Evolutionary conservation across 2,329 filamentous ascomycete genomes (phyloP), one percentile per base, ranked within the genome.

Genomic region (Phialophora verrucosa): DNA sequence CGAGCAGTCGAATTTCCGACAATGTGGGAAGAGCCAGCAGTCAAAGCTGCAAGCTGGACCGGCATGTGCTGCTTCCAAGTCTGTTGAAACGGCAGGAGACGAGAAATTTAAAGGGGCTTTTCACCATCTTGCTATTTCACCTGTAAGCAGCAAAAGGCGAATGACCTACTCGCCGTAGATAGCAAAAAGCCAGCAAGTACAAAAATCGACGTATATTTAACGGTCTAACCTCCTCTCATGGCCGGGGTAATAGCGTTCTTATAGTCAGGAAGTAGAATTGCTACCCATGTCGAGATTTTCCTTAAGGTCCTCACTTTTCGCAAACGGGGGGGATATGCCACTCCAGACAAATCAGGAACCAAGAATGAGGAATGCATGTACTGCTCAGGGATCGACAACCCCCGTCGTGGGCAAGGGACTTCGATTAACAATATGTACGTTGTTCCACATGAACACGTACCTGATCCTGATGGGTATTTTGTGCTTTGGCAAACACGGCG

Each of bases 131-230:
- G 57, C 57, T 51, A 59, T 59, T 44, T 50, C 47, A 29, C 20
- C 38, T 59, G 57, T 59, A 50, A 31, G 51, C 59, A 62, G 32
- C 51, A 54, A 62, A 55, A 5, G 59, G 27, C 38, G 25, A 51
- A 20, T n/a, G 38, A 8, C 6, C 49, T 29, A 14, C 32, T 44
- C 53, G n/a, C 42, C 42, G 51, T 59, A 59, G 29, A 59, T 59
- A 59, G 57, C 57, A 29, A 62, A 44, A 53, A 27, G 20, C 31
- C 14, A 42, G 31, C 27, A 59, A 50, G 57, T 31, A 50, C 57
- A 49, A 20, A 59, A 44, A 3, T 11, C 49, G 27, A 51, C 12
- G 27, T 11, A 29, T 23, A 51, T 20, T n/a, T 44, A 2, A 44
- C 17, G 17, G 38, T n/a, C 38, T 20, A 27, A 27, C 1, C 4